These are phyloP conservation scores for Cavenderia fasciculata DNA, from an alignment of 78 protist genomes.

Conservation along the genomic window DNA sequence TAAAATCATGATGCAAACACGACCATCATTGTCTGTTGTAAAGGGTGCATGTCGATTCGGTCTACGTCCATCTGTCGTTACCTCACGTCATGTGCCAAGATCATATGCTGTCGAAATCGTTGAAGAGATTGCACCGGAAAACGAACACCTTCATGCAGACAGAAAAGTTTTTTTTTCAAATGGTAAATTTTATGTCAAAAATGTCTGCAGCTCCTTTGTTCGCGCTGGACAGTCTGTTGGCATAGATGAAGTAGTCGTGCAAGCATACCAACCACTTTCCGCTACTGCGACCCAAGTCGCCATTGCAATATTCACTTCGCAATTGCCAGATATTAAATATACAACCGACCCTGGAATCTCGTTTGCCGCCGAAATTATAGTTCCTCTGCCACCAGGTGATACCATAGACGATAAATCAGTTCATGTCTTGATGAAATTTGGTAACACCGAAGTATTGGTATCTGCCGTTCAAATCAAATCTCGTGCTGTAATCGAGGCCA, in stretches of 20 bases:
- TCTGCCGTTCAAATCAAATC: neutral
- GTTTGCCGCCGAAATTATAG: neutral
- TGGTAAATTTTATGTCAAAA: neutral
- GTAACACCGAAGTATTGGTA: neutral
- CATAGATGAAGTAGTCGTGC: neutral
- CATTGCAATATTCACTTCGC: neutral
- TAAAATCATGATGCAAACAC: neutral
- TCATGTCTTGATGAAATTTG: constrained; percentile 2
- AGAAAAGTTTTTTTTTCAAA: neutral
- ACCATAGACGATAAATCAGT: neutral
- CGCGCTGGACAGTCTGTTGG: neutral
- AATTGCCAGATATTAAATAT: neutral
- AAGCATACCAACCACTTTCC: neutral
- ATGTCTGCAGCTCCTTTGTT: neutral
- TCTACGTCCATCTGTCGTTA: neutral
- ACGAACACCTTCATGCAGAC: too few relatives aligned
- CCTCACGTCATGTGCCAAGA: neutral
- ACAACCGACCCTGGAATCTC: neutral
- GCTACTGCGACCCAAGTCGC: neutral
- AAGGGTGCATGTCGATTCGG: neutral
- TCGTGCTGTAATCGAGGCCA: neutral
- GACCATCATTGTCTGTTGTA: neutral
- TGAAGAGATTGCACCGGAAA: neutral
- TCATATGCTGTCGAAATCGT: neutral
- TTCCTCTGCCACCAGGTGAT: neutral